Conservation (phyloP, 2,329 filamentous ascomycete genomes). For the Pleoardoris graminearum region DNA sequence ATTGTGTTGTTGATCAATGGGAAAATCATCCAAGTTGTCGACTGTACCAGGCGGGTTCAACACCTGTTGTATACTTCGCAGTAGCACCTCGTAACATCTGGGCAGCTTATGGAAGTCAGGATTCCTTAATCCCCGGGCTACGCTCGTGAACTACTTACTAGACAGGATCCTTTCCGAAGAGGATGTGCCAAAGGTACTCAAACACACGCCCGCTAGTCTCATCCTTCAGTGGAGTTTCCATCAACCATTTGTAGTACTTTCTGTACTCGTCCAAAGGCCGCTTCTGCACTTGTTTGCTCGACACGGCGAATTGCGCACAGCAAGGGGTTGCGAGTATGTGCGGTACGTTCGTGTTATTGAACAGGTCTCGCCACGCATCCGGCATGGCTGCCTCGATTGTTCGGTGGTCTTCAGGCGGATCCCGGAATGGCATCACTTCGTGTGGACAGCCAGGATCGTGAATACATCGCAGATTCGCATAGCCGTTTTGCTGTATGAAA, state of each 20-base stretch:
- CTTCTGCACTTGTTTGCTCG: slow-evolving; percentile 30
- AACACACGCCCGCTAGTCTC: slow-evolving; percentile 26
- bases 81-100: slow-evolving; percentile 22
- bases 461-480: slow-evolving; percentile 47
- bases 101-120: slow-evolving; percentile 21
- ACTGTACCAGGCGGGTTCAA: not conserved
- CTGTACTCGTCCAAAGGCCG: slow-evolving; percentile 33
- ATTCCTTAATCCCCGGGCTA: not conserved
- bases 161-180: slow-evolving; percentile 28
- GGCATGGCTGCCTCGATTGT: slow-evolving; percentile 24
- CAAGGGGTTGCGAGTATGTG: slow-evolving; percentile 52
- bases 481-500: slow-evolving; percentile 44
- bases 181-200: slow-evolving; percentile 33
- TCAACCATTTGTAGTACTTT: slow-evolving; percentile 26
- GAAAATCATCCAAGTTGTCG: no score
- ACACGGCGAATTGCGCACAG: slow-evolving; percentile 47
- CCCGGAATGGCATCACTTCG: slow-evolving; percentile 37
- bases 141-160: slow-evolving; percentile 13
- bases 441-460: slow-evolving; percentile 44
- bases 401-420: slow-evolving; percentile 18
- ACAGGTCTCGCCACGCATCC: slow-evolving; percentile 51
- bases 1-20: no score
- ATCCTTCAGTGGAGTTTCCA: slow-evolving; percentile 27
- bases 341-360: slow-evolving; percentile 41
- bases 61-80: slow-evolving; percentile 27